These are phyloP conservation scores for Adansonia rubrostipa DNA, from an alignment of 441 rosid genomes.

Conservation along the genomic window DNA sequence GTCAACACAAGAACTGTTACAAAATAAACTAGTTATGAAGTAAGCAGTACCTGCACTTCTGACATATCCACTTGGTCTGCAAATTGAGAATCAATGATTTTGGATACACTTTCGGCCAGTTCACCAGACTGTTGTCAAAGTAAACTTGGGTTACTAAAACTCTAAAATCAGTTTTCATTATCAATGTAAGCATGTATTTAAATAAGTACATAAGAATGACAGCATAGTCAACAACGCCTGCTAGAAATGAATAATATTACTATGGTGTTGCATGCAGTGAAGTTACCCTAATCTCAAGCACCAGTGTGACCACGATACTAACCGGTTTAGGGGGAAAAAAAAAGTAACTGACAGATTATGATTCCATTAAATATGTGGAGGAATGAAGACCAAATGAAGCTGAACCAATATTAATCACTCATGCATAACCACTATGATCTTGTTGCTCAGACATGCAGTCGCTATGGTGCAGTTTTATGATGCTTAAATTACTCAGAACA, in stretches of 20 bases:
- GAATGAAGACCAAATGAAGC: not conserved
- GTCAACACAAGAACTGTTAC: constrained; percentile 31
- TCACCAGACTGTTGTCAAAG: constrained; percentile 79
- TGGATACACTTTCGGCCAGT: constrained; percentile 94
- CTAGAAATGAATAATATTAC: not conserved
- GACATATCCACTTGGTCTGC: constrained; percentile 86
- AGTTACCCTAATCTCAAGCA: constrained; percentile 12
- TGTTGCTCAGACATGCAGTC: not conserved
- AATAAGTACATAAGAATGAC: not conserved
- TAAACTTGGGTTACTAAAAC: constrained; percentile 28
- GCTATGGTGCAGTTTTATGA: constrained; percentile 13
- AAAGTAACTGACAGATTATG: not conserved
- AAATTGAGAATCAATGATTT: constrained; percentile 88
- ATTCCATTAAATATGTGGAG: constrained; percentile 7
- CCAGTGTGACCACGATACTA: not conserved
- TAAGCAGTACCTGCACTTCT: constrained; percentile 73
- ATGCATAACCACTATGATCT: not conserved
- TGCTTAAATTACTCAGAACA: constrained; percentile 17
- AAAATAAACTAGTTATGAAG: constrained; percentile 29
- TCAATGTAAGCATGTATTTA: constrained; percentile 6
- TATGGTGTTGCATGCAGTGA: not conserved
- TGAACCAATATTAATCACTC: constrained; percentile 12
- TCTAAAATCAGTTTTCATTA: constrained; percentile 9
- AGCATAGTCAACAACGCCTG: constrained; percentile 2
- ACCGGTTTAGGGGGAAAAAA: not conserved